Base-by-base conservation (phyloP, 257 asterid species). In the Eucommia ulmoides region DNA sequence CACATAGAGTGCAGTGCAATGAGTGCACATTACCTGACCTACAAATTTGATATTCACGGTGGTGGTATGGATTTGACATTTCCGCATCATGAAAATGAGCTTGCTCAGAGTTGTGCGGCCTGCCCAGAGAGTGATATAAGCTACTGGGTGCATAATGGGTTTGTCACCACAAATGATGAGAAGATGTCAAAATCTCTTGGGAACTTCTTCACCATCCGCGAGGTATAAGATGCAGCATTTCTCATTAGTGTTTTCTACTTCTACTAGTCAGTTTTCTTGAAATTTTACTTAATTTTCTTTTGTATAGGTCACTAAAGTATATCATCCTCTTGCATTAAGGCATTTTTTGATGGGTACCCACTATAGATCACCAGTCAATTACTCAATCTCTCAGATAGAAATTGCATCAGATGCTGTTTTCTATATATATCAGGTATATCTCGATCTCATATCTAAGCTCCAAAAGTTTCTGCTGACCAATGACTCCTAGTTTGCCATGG, bases 1-100 rank as follows among this genome's bases (percentile, higher is more conserved):
- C 97, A 88, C 68, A 88, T 84, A 24, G 94, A 81, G 46, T 88
- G 97, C 80, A 88, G 93, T 65, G 95, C 95, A 19, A 88, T 84
- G 94, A 88, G 97, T 65, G 81, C 94, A 66, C 74, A 74, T 7
- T 88, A 88, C 59, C 66, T 88, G 75, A 75, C 93, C 2, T 86
- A 74, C 50, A 12, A 72, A 51, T 88, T 88, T 64, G 97, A 84
- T 64, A 79, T 84, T 68, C 95, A 84, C 62, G 97, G 97, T 33
- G 95, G 95, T 45, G 97, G 95, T 53, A 81, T 84, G 93, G 97
- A 88, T 73, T 69, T 82, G 78, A 77, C 68, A 52, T 84, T 84
- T 59, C 97, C 95, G 33, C 97, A 79, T 61, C 97, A 84, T 46
- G 95, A 88, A 58, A 84, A 88, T 58, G 95, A 84, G 77, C 63